Percentiles rank a stretch among this genome's conserved stretches.
These are phyloP conservation scores for Fistulinella staudtii DNA, from an alignment of 1,284 basidiomycete genomes.

Conservation along the genomic window DNA sequence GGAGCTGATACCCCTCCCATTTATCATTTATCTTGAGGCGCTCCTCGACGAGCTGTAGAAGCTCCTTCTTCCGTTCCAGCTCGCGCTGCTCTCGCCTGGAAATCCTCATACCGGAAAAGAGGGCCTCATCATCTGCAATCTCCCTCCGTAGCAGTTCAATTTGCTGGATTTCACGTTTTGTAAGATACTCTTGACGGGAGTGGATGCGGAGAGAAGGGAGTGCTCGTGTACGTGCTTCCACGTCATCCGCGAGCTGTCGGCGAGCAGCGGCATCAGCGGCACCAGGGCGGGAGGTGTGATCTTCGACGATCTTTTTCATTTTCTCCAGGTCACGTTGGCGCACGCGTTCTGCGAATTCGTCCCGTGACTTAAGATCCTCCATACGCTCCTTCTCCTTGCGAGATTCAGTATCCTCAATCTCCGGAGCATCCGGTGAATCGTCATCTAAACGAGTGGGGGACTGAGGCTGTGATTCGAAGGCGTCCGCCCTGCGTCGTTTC, in stretches of 20 bases:
- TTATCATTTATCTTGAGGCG: conserved; percentile 91
- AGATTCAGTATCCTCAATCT: conserved; percentile 67
- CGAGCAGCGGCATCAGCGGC: conserved; percentile 83
- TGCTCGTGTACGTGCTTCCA: conserved; percentile 70
- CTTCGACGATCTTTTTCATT: conserved; percentile 91
- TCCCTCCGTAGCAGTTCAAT: conserved; percentile 92
- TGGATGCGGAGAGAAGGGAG: conserved; percentile 82
- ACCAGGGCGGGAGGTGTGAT: conserved; percentile 75
- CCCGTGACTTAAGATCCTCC: conserved; percentile 82
- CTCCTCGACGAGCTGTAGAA: conserved; percentile 90
- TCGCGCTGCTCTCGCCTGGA: conserved; percentile 82
- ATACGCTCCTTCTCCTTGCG: conserved; percentile 72
- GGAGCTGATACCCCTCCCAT: conserved; percentile 90
- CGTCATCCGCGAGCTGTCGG: conserved; percentile 81
- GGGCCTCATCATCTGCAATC: conserved; percentile 86
- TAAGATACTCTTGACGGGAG: conserved; percentile 91
- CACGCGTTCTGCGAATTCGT: conserved; percentile 90
- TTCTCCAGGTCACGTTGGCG: conserved; percentile 79
- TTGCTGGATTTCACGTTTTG: conserved; percentile 94
- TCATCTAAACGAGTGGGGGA: conserved; percentile 33
- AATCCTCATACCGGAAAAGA: conserved; percentile 86
- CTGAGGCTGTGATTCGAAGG: conserved; percentile 27
- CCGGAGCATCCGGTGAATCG: conserved; percentile 32
- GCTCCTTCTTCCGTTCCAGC: conserved; percentile 89
- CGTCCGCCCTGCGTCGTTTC: conserved; percentile 57